These are phyloP conservation scores for Neopestalotiopsis rosae DNA, from an alignment of 2,329 filamentous ascomycete genomes.

Conservation along the genomic window DNA sequence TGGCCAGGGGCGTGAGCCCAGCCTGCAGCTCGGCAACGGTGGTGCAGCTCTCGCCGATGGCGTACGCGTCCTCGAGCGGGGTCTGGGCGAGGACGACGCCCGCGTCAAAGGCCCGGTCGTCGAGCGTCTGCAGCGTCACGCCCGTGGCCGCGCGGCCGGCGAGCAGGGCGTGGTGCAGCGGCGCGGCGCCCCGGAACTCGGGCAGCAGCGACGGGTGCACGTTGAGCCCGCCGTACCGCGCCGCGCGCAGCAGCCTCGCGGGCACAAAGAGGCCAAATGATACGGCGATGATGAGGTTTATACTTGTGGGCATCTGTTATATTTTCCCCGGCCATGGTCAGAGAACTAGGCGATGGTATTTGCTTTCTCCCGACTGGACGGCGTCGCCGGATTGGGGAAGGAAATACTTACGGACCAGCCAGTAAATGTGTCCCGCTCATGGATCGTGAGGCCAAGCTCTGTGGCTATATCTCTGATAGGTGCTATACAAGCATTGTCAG, in stretches of 20 bases:
- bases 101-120: conserved; percentile 77
- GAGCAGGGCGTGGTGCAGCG: conserved; percentile 84
- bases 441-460: conserved; percentile 67
- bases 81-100: conserved; percentile 78
- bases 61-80: conserved; percentile 62
- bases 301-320: conserved; percentile 62
- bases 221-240: conserved; percentile 88
- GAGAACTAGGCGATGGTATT: background rate
- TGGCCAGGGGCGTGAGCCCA: conserved; percentile 68
- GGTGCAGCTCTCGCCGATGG: conserved; percentile 45
- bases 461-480: conserved; percentile 73
- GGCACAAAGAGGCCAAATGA: conserved; percentile 95
- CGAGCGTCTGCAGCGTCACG: conserved; percentile 85
- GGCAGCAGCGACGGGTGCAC: conserved; percentile 92
- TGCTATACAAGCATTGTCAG: conserved; percentile 52
- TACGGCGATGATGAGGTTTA: conserved; percentile 87
- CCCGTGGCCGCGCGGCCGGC: conserved; percentile 66
- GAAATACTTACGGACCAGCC: conserved; percentile 70
- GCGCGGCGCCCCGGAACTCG: conserved; percentile 84
- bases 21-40: conserved; percentile 56
- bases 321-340: conserved; percentile 13
- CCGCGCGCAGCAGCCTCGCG: conserved; percentile 68
- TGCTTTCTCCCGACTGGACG: too few relatives aligned
- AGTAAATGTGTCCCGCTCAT: conserved; percentile 82
- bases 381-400: too few relatives aligned